Percentiles rank a stretch among this genome's conserved stretches.
Conservation (phyloP, 2,329 filamentous ascomycete genomes). For the Apiospora marii region DNA sequence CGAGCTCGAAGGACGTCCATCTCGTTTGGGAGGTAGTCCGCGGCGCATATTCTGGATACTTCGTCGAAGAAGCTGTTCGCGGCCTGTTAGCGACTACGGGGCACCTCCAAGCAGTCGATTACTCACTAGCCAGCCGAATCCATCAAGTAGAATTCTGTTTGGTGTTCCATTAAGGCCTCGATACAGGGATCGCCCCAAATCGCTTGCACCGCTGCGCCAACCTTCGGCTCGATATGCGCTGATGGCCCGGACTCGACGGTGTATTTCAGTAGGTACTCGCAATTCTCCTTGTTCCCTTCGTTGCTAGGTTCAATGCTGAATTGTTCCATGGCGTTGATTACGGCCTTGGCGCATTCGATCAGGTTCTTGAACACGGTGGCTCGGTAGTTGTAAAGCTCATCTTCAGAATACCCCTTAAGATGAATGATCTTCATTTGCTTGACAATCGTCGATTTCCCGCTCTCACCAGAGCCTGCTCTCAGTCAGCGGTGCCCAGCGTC, state of each 20-base stretch:
- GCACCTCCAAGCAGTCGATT: neutral
- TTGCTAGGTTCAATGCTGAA: slow-evolving; percentile 84
- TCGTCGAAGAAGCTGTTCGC: slow-evolving; percentile 89
- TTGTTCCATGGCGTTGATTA: slow-evolving; percentile 90
- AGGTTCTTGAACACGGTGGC: slow-evolving; percentile 98
- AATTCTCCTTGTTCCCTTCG: slow-evolving; percentile 75
- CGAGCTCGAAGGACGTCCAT: slow-evolving; percentile 93
- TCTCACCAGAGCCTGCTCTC: slow-evolving; percentile 89
- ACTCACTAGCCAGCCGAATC: slow-evolving; percentile 97
- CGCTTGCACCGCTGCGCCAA: slow-evolving; percentile 83
- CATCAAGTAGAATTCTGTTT: slow-evolving; percentile 99
- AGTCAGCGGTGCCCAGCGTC: neutral
- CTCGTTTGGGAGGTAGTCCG: slow-evolving; percentile 90
- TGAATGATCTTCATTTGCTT: slow-evolving; percentile 99
- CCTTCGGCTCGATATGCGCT: slow-evolving; percentile 79
- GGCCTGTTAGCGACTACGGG: neutral
- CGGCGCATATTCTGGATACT: slow-evolving; percentile 80
- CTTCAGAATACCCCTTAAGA: slow-evolving; percentile 93
- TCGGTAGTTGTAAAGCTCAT: slow-evolving; percentile 93
- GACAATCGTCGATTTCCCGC: slow-evolving; percentile 98
- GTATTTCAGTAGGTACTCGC: slow-evolving; percentile 85
- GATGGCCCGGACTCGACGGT: slow-evolving; percentile 90
- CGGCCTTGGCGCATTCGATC: slow-evolving; percentile 92
- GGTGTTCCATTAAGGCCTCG: slow-evolving; percentile 84
- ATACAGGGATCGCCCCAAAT: slow-evolving; percentile 92